Conservation (phyloP, 1,284 basidiomycete genomes). For the Ustilago sp. region DNA sequence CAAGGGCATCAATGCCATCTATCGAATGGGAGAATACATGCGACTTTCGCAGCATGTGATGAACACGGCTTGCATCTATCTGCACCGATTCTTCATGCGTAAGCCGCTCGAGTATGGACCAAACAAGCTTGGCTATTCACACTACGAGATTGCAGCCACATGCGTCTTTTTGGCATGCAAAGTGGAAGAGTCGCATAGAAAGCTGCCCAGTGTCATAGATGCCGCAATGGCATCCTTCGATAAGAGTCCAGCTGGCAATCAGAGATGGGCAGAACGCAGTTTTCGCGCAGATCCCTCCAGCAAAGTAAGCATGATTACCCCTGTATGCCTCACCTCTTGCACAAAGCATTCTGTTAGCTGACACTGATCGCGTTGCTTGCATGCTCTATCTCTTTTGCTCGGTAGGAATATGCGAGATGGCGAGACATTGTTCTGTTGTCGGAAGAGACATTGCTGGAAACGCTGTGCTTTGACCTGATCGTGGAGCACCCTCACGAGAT, state of each 20-base stretch:
- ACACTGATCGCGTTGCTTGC: neutral
- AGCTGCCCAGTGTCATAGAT: conserved; percentile 83
- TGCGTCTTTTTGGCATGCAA: conserved; percentile 93
- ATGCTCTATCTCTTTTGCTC: neutral
- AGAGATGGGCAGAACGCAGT: conserved; percentile 60
- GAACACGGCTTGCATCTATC: conserved; percentile 80
- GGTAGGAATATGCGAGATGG: conserved; percentile 73
- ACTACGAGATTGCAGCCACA: conserved; percentile 81
- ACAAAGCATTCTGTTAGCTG: neutral
- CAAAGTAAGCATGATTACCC: conserved; percentile 26
- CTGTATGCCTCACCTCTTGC: neutral
- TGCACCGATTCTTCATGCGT: conserved; percentile 95
- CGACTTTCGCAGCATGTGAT: conserved; percentile 62
- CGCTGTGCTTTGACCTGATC: conserved; percentile 90
- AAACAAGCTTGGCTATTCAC: conserved; percentile 75
- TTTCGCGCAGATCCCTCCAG: conserved; percentile 45
- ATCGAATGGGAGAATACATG: conserved; percentile 63
- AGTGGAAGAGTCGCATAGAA: conserved; percentile 86
- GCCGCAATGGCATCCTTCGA: conserved; percentile 79
- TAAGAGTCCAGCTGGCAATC: conserved; percentile 71
- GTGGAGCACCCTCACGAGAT: conserved; percentile 80
- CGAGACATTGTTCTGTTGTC: conserved; percentile 78
- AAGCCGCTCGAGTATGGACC: conserved; percentile 74
- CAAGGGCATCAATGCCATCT: conserved; percentile 61
- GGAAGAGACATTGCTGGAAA: conserved; percentile 86